These are phyloP conservation scores for Hygrocybe coccinea DNA, from an alignment of 768 basidiomycete species.

Conservation along the genomic window DNA sequence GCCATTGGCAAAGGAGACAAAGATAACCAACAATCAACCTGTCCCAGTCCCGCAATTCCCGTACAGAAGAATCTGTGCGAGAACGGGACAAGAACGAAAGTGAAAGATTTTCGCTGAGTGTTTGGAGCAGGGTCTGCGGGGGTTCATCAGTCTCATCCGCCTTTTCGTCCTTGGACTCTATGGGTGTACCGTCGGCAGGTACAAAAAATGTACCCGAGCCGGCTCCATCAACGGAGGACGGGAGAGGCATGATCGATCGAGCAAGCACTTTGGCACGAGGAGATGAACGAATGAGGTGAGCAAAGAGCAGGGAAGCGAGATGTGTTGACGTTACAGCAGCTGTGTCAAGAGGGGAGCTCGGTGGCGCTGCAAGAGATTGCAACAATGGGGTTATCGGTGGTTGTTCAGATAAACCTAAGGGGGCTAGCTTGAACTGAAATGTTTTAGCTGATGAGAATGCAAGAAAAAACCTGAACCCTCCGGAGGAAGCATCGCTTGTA, in stretches of 20 bases:
- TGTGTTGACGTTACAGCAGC: constrained; percentile 60
- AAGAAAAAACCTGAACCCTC: constrained; percentile 40
- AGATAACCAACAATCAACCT: constrained; percentile 83
- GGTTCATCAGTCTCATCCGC: constrained; percentile 51
- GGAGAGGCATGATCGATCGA: constrained; percentile 56
- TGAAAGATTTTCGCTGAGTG: constrained; percentile 87
- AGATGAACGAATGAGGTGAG: constrained; percentile 70
- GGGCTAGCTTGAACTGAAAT: neutral
- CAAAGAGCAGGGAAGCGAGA: constrained; percentile 71
- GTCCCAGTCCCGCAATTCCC: constrained; percentile 85
- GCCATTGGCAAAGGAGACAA: constrained; percentile 81
- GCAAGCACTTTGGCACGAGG: constrained; percentile 59
- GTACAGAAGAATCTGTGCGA: constrained; percentile 58
- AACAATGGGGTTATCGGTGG: constrained; percentile 62
- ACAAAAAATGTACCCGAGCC: constrained; percentile 58
- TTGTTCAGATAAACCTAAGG: constrained; percentile 30
- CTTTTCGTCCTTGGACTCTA: constrained; percentile 25
- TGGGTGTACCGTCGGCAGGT: constrained; percentile 60
- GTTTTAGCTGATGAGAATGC: neutral
- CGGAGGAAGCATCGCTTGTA: constrained; percentile 67
- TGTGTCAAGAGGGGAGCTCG: constrained; percentile 47
- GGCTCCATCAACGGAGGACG: constrained; percentile 27
- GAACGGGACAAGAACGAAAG: constrained; percentile 76
- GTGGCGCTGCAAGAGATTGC: constrained; percentile 59
- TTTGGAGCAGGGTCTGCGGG: constrained; percentile 71